A percentile compares a stretch with the other conserved stretches of the same genome.
Conservation (phyloP, 1,284 basidiomycete genomes). For the Peniophora sp. region DNA sequence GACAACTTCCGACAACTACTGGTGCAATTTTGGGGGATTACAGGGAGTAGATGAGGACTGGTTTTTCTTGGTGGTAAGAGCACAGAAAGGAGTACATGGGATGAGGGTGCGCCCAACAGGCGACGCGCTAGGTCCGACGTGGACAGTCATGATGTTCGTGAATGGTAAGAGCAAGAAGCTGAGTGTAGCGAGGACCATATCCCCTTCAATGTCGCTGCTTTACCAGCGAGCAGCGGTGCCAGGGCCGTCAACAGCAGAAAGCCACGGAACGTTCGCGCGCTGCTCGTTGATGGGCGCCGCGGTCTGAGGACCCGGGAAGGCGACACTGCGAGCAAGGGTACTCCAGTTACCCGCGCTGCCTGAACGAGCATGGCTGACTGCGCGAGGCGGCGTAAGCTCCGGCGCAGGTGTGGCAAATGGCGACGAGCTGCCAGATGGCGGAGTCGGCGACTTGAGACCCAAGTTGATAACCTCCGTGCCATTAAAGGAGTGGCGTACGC, state of each 20-base stretch:
- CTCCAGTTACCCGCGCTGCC: slow-evolving; percentile 77
- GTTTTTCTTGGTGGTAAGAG: too few species aligned
- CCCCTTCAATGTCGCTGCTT: slow-evolving; percentile 11
- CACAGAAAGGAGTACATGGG: slow-evolving; percentile 1
- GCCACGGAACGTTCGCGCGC: slow-evolving; percentile 54
- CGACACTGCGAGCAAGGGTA: slow-evolving; percentile 46
- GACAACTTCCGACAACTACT: slow-evolving; percentile 2
- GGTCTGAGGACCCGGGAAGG: slow-evolving; percentile 35
- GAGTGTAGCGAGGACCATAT: too few species aligned
- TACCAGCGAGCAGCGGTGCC: slow-evolving; percentile 1
- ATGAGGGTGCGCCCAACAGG: slow-evolving; percentile 9
- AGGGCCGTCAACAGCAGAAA: slow-evolving; percentile 36
- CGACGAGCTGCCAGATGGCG: slow-evolving; percentile 37
- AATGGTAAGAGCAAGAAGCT: slow-evolving; percentile 13
- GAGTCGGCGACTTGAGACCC: slow-evolving; percentile 44
- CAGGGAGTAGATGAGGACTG: slow-evolving; percentile 25
- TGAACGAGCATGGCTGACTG: slow-evolving; percentile 59
- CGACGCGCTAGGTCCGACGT: neutral
- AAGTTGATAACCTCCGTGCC: slow-evolving; percentile 52
- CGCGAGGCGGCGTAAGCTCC: slow-evolving; percentile 28
- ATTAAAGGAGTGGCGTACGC: slow-evolving; percentile 63
- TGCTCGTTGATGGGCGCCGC: slow-evolving; percentile 50
- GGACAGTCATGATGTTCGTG: slow-evolving; percentile 23
- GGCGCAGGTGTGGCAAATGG: slow-evolving; percentile 36
- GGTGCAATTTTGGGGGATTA: slow-evolving; percentile 8